Percentiles rank a stretch among this genome's conserved stretches.
These are phyloP conservation scores for Zygosaccharomyces pseudobailii DNA, from an alignment of 1,139 yeast genomes.

Conservation along the genomic window DNA sequence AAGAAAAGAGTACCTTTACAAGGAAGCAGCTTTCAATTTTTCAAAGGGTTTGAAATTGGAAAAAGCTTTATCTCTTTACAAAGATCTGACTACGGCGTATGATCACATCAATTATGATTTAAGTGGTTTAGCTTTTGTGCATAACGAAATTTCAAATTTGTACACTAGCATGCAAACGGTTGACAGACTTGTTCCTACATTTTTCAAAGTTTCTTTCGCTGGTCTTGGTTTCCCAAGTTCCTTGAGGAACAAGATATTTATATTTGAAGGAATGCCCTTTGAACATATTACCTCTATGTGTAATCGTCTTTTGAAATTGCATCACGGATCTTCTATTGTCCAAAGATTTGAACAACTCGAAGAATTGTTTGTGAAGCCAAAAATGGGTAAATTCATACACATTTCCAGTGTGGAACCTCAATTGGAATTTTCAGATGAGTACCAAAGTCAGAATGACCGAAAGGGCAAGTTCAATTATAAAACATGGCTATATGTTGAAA, in stretches of 20 bases:
- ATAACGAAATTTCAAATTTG: conserved; percentile 61
- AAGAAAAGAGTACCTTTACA: conserved; percentile 69
- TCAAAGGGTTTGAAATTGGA: conserved; percentile 70
- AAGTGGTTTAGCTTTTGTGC: conserved; percentile 69
- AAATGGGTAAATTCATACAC: conserved; percentile 69
- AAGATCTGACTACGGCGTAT: conserved; percentile 72
- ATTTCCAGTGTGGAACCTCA: conserved; percentile 71
- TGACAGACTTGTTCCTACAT: conserved; percentile 73
- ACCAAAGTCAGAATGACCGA: conserved; percentile 17
- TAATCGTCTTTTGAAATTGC: conserved; percentile 65
- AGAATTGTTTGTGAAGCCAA: conserved; percentile 44
- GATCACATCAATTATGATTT: conserved; percentile 71
- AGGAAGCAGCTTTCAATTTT: conserved; percentile 68
- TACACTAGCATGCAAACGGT: conserved; percentile 65
- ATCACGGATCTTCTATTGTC: conserved; percentile 79
- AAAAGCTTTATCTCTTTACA: conserved; percentile 71
- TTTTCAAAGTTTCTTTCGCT: conserved; percentile 72
- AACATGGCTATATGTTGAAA: conserved; percentile 65
- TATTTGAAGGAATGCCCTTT: conserved; percentile 82
- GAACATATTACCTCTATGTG: conserved; percentile 84
- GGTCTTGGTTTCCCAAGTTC: conserved; percentile 84
- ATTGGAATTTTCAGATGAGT: conserved; percentile 44
- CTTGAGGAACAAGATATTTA: conserved; percentile 69
- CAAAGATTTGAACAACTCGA: conserved; percentile 60
- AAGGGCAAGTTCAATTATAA: conserved; percentile 23